These are phyloP conservation scores for Tuber borchii DNA, from an alignment of 495 filamentous ascomycete species.

Conservation along the genomic window DNA sequence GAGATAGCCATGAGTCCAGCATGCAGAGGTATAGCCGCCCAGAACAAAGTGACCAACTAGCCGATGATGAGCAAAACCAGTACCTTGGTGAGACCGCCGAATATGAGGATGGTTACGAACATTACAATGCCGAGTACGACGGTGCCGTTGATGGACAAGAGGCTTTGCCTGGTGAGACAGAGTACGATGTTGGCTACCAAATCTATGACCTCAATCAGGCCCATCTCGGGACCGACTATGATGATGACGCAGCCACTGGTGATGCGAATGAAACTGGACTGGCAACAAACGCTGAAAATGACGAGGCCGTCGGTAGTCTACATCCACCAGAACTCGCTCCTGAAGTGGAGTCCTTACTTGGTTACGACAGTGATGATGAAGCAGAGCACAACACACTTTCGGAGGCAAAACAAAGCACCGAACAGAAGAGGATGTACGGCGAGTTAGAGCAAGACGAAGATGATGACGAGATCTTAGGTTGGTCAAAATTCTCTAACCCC, in stretches of 20 bases:
- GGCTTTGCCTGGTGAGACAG: slow-evolving; percentile 21
- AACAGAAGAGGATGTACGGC: slow-evolving; percentile 34
- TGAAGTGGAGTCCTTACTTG: slow-evolving; percentile 31
- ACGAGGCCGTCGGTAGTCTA: slow-evolving; percentile 17
- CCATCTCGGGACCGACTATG: slow-evolving; percentile 22
- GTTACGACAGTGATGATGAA: slow-evolving; percentile 33
- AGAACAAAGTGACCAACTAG: slow-evolving; percentile 23
- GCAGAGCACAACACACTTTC: slow-evolving; percentile 13
- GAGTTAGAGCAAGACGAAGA: slow-evolving; percentile 16
- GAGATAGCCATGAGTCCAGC: slow-evolving; percentile 17
- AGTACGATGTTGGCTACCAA: slow-evolving; percentile 20
- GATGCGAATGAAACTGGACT: slow-evolving; percentile 17
- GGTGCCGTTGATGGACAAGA: slow-evolving; percentile 10
- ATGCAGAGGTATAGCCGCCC: slow-evolving; percentile 17
- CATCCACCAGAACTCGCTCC: slow-evolving; percentile 13
- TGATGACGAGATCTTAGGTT: slow-evolving; percentile 7
- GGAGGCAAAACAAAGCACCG: slow-evolving; percentile 18
- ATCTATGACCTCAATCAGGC: slow-evolving; percentile 23
- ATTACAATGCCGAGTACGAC: slow-evolving; percentile 24
- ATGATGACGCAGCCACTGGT: slow-evolving; percentile 22
- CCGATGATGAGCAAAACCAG: slow-evolving; percentile 25
- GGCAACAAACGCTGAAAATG: slow-evolving; percentile 12
- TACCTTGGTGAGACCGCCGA: slow-evolving; percentile 17
- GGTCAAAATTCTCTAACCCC: neutral
- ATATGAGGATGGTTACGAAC: slow-evolving; percentile 19